Evolutionary conservation across 2,329 filamentous ascomycete species (phyloP).

Genomic region (Trichoderma hamatum): DNA sequence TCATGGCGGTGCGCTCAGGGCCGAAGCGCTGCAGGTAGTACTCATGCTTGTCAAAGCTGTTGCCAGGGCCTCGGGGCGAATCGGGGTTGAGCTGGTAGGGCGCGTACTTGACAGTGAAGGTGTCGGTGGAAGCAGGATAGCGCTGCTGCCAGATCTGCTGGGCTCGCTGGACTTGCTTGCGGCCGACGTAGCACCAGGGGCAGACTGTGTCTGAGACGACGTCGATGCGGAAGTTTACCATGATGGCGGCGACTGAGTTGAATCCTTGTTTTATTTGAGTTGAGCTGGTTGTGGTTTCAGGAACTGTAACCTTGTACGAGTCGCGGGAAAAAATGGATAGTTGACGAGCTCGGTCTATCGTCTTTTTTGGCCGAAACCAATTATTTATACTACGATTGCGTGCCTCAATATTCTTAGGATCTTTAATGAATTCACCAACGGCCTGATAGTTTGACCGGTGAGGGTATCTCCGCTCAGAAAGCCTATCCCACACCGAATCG

Average conservation of each 20-base stretch:
- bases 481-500: neutral
- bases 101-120: conserved; percentile 52
- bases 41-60: conserved; percentile 42
- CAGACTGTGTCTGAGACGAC: conserved; percentile 56
- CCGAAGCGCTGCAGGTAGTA: conserved; percentile 61
- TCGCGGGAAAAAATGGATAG: neutral
- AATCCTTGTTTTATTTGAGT: neutral
- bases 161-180: conserved; percentile 50
- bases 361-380: neutral
- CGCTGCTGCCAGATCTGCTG: conserved; percentile 46
- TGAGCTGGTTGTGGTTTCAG: neutral
- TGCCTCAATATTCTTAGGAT: neutral
- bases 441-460: neutral
- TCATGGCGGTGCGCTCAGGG: conserved; percentile 54
- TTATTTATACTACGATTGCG: neutral
- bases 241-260: conserved; percentile 40
- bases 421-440: neutral
- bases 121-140: conserved; percentile 55
- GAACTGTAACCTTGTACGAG: neutral
- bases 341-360: neutral
- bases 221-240: conserved; percentile 60
- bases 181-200: conserved; percentile 56
- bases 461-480: neutral
- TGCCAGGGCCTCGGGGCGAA: conserved; percentile 36
- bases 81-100: conserved; percentile 51